These are phyloP conservation scores for Boletus mariae DNA, from an alignment of 1,284 basidiomycete species.

Conservation along the genomic window DNA sequence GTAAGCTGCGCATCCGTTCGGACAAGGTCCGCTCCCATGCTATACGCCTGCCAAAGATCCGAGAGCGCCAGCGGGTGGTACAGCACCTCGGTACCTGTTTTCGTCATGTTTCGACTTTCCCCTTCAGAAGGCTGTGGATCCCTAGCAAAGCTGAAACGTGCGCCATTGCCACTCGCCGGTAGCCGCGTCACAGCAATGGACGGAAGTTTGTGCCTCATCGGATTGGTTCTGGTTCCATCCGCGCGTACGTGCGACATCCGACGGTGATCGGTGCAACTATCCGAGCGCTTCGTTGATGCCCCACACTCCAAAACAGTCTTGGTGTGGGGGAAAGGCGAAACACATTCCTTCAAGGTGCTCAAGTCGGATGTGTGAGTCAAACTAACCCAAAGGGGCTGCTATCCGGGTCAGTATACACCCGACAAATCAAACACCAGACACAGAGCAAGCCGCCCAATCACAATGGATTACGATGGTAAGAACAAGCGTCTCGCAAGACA, in stretches of 20 bases:
- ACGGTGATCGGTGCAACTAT: neutral
- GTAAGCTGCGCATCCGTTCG: neutral
- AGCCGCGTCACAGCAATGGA: neutral
- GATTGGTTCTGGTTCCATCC: neutral
- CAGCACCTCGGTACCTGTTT: neutral
- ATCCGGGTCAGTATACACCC: too few species aligned
- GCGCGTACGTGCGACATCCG: neutral
- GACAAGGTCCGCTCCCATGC: neutral
- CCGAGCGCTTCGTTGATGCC: neutral
- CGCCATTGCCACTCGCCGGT: neutral
- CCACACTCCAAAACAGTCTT: neutral
- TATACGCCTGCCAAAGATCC: neutral
- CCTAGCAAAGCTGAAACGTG: too few species aligned
- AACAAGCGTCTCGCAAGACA: neutral
- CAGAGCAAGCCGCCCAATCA: neutral
- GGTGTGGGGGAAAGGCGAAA: neutral
- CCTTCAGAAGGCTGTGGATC: too few species aligned
- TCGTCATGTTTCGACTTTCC: neutral
- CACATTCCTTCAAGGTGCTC: neutral
- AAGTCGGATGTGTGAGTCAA: neutral
- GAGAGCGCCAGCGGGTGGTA: neutral
- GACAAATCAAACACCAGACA: neutral
- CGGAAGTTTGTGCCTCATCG: neutral
- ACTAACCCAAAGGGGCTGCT: neutral
- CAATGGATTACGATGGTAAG: conserved; percentile 11